Conservation (phyloP, 148 eudicot genomes). For the Rhododendron vialii region DNA sequence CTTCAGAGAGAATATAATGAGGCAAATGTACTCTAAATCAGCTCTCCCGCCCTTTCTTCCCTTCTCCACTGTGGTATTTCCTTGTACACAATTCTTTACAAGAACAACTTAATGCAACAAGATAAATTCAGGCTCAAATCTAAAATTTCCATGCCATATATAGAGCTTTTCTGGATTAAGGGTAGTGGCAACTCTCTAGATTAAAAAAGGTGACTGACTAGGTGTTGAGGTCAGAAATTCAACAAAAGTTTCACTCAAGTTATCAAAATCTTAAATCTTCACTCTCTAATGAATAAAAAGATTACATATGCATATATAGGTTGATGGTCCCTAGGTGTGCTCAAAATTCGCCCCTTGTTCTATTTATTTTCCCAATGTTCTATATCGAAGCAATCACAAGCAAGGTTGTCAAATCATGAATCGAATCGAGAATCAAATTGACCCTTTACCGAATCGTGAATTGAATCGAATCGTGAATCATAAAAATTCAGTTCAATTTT, state of each 20-base stretch:
- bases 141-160: background rate
- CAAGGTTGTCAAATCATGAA: too few relatives aligned
- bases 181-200: background rate
- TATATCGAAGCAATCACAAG: background rate
- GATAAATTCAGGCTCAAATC: background rate
- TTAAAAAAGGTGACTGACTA: background rate
- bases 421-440: too few relatives aligned
- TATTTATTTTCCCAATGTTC: background rate
- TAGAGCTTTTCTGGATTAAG: background rate
- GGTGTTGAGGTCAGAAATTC: background rate
- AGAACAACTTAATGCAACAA: background rate
- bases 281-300: background rate
- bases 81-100: background rate
- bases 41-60: background rate
- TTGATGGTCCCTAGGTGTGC: background rate
- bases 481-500: too few relatives aligned
- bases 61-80: background rate
- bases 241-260: background rate
- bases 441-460: too few relatives aligned
- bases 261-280: slow-evolving; percentile 1
- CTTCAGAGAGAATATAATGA: background rate
- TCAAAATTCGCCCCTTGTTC: background rate
- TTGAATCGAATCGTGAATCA: too few relatives aligned
- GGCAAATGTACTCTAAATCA: background rate
- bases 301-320: background rate